These are phyloP conservation scores for Backusella liffmaniae DNA, from an alignment of 192 early-diverging fungal genomes.

Conservation along the genomic window DNA sequence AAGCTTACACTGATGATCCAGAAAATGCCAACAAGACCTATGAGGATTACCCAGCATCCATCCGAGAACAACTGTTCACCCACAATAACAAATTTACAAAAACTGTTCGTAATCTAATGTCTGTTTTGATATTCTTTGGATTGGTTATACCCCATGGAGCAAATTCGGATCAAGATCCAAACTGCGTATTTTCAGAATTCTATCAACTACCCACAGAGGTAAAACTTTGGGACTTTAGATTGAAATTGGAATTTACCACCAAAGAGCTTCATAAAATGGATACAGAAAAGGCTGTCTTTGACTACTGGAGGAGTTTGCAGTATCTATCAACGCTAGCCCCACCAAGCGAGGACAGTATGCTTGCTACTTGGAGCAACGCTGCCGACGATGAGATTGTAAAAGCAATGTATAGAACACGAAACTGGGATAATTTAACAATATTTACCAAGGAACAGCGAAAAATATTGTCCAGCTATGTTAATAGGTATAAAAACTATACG, in stretches of 20 bases:
- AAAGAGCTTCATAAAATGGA: background rate
- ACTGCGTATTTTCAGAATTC: background rate
- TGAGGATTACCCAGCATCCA: background rate
- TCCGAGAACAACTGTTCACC: background rate
- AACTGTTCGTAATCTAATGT: background rate
- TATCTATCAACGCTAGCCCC: background rate
- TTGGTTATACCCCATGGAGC: background rate
- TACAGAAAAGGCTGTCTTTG: background rate
- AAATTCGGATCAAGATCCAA: background rate
- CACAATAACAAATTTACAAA: background rate
- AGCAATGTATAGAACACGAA: background rate
- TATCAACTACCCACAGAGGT: background rate
- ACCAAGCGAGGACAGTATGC: background rate
- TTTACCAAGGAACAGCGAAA: background rate
- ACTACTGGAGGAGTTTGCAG: slow-evolving; percentile 16
- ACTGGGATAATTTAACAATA: slow-evolving; percentile 9
- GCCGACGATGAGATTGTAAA: background rate
- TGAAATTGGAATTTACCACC: background rate
- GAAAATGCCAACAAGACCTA: background rate
- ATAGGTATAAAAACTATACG: slow-evolving; percentile 1
- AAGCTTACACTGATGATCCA: background rate
- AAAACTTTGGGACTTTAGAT: background rate
- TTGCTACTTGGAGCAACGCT: background rate
- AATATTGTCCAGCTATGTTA: background rate
- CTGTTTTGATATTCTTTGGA: background rate